Base-by-base conservation (phyloP, 441 rosid species). In the Theobroma grandiflorum region DNA sequence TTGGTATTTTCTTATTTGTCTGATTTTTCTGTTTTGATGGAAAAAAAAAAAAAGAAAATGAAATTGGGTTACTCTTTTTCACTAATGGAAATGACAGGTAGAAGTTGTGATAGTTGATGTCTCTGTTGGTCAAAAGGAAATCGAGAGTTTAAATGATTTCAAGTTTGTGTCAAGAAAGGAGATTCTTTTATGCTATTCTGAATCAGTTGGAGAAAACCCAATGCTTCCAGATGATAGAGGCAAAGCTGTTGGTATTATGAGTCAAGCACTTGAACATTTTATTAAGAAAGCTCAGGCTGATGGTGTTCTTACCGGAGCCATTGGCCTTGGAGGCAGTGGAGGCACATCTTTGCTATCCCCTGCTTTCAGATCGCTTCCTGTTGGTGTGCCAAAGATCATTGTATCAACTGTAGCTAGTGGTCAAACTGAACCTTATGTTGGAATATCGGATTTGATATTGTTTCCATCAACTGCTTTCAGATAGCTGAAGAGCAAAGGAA, bases 281-380 rank as follows among this genome's bases (percentile, higher is more conserved):
- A 83, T 96, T 53, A 80, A 69, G 67, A 86, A 80, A 63, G 83
- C 86, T 9, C 73, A 47, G 62, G 85, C 84, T 18, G 87, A 84
- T 72, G 72, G 81, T 68, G 85, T 82, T 64, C 78, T 96, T 66
- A 90, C 84, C 55, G 99, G 98, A 80, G 90, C 84, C 10, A 88
- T 92, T 71, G 98, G 98, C 6, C 85, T 94, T 50, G 99, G 99
- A 22, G 98, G 99, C 76, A 88, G n/a, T n/a, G n/a, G n/a, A n/a
- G n/a, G n/a, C n/a, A n/a, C n/a, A n/a, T n/a, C n/a, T n/a, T n/a
- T n/a, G n/a, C n/a, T n/a, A n/a, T n/a, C n/a, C n/a, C n/a, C n/a
- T n/a, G n/a, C n/a, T n/a, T n/a, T n/a, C n/a, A n/a, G n/a, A n/a
- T n/a, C n/a, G n/a, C n/a, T n/a, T n/a, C n/a, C n/a, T n/a, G n/a